These are phyloP conservation scores for Ustilago loliicola DNA, from an alignment of 1,284 basidiomycete genomes.

Conservation along the genomic window DNA sequence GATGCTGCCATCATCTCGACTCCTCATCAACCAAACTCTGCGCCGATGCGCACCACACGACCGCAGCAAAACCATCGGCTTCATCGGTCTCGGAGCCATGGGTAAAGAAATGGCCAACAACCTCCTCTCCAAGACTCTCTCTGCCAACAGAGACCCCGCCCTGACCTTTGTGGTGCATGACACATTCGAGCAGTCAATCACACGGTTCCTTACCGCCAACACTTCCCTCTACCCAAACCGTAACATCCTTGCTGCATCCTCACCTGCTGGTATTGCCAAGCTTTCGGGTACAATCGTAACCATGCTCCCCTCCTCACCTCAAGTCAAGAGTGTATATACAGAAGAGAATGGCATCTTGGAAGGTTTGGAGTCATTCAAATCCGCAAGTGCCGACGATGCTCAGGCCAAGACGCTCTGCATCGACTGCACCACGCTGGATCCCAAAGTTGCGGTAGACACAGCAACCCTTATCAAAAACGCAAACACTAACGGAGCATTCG, in stretches of 20 bases:
- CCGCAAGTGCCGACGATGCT: conserved; percentile 13
- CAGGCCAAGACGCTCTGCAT: conserved; percentile 77
- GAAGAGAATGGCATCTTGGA: conserved; percentile 72
- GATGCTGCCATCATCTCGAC: conserved; percentile 39
- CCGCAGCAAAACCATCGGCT: conserved; percentile 63
- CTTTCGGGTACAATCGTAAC: conserved; percentile 80
- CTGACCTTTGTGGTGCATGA: conserved; percentile 61
- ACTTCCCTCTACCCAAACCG: conserved; percentile 59
- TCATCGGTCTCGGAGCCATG: conserved; percentile 68
- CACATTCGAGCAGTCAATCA: conserved; percentile 58
- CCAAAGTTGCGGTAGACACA: conserved; percentile 79
- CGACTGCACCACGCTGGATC: conserved; percentile 88
- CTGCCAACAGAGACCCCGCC: conserved; percentile 40
- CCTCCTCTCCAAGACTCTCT: conserved; percentile 58
- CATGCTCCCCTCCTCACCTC: conserved; percentile 87
- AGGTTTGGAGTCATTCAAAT: conserved; percentile 35
- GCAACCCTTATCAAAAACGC: conserved; percentile 75
- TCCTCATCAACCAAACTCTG: conserved; percentile 28
- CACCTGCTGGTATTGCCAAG: conserved; percentile 71
- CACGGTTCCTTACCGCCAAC: conserved; percentile 61
- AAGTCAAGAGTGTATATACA: conserved; percentile 81
- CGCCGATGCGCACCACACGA: conserved; percentile 40
- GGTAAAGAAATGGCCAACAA: conserved; percentile 65
- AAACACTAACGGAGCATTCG: conserved; percentile 57
- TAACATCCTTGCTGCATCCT: conserved; percentile 64